Percentiles rank a stretch among this genome's conserved stretches.
phyloP scores from a whole-genome alignment of 345 rosid genomes.

The Populus simonii region DNA sequence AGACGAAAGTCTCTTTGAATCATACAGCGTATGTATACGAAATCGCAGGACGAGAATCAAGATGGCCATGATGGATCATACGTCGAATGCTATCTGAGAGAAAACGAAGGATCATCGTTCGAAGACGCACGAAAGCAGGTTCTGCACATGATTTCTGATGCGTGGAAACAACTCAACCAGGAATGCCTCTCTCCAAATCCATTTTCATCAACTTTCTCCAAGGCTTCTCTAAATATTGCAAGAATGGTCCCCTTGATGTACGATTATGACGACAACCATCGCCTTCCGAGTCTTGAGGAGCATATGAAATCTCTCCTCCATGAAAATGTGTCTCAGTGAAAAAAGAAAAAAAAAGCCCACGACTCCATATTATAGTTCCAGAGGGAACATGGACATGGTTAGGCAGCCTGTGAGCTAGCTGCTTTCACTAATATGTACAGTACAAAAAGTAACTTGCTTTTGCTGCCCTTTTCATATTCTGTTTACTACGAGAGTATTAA shows the following conservation, averaged over 20 bases:
- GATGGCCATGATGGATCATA: conserved; percentile 60
- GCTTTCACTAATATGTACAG: no score
- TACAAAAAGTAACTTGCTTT: no score
- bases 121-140: conserved; percentile 39
- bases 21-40: background rate
- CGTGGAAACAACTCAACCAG: conserved; percentile 54
- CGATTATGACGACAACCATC: conserved; percentile 35
- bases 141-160: conserved; percentile 34
- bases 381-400: no score
- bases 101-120: conserved; percentile 23
- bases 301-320: conserved; percentile 26
- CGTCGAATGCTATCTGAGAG: conserved; percentile 49
- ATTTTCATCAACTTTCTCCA: conserved; percentile 33
- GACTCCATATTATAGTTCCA: no score
- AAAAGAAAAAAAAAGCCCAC: no score
- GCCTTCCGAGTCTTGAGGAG: conserved; percentile 42
- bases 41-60: conserved; percentile 50
- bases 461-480: no score
- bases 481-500: no score
- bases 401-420: no score
- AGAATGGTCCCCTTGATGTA: conserved; percentile 63
- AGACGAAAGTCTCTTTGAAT: no score
- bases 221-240: conserved; percentile 43
- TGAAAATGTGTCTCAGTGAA: background rate
- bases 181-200: conserved; percentile 37